Evolutionary conservation across 768 basidiomycete species (phyloP).

Genomic region (Mycena belliarum): DNA sequence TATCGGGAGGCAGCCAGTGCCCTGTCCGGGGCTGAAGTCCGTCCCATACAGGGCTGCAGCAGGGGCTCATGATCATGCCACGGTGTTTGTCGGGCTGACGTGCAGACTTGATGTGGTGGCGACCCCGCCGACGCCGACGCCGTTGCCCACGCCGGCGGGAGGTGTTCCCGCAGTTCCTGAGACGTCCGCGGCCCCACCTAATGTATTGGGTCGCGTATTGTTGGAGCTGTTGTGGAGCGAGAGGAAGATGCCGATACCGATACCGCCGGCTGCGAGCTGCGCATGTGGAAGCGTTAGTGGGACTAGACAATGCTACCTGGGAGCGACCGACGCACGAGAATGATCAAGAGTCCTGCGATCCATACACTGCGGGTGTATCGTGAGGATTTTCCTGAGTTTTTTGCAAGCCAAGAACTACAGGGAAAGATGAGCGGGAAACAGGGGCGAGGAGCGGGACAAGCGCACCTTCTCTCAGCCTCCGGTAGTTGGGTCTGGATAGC

Average conservation of each 20-base stretch:
- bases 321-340: conserved; percentile 6
- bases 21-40: too few relatives aligned
- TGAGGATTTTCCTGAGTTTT: conserved; percentile 15
- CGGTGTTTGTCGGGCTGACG: conserved; percentile 19
- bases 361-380: conserved; percentile 8
- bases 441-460: background rate
- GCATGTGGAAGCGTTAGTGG: background rate
- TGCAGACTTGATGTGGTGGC: conserved; percentile 3
- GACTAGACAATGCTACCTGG: background rate
- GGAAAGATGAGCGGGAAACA: background rate
- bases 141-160: background rate
- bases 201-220: background rate
- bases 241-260: conserved; percentile 16
- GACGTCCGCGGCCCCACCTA: conserved; percentile 14
- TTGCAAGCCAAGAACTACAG: conserved; percentile 18
- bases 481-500: conserved; percentile 7
- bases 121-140: background rate
- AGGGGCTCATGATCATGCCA: too few relatives aligned
- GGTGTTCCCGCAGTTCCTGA: background rate
- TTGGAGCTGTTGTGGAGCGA: conserved; percentile 13
- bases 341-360: conserved; percentile 14
- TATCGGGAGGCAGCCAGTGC: conserved; percentile 3
- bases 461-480: conserved; percentile 17
- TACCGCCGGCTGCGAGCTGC: conserved; percentile 19
- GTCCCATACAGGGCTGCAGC: too few relatives aligned